phyloP scores from a whole-genome alignment of 2,329 filamentous ascomycete genomes.

The Penicillium decumbens region DNA sequence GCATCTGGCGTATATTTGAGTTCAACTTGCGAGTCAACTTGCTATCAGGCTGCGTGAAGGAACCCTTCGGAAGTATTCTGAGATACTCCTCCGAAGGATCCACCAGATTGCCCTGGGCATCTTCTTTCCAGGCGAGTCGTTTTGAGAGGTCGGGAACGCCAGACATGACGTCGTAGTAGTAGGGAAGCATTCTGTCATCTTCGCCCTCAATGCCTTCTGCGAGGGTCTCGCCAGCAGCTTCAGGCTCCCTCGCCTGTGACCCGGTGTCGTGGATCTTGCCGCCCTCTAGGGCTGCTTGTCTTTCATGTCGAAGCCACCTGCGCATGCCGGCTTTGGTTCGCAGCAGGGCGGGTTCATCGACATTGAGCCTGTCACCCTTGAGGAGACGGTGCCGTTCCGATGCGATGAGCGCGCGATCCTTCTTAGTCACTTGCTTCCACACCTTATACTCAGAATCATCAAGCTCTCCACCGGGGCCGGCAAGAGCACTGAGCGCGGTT shows the following conservation, averaged over 20 bases:
- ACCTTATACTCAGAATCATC: constrained; percentile 91
- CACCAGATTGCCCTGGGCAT: constrained; percentile 81
- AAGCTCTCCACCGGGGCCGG: constrained; percentile 70
- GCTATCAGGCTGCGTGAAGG: constrained; percentile 71
- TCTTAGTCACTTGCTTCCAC: constrained; percentile 99
- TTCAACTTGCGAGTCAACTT: constrained; percentile 75
- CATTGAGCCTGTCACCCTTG: constrained; percentile 74
- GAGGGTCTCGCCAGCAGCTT: constrained; percentile 65
- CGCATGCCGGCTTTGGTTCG: constrained; percentile 85
- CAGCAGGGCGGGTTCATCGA: constrained; percentile 80
- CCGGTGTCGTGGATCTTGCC: constrained; percentile 44
- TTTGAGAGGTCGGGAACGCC: constrained; percentile 78
- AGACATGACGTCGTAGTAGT: constrained; percentile 88
- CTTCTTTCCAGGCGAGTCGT: constrained; percentile 80
- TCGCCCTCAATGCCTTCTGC: constrained; percentile 94
- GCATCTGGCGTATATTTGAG: constrained; percentile 87
- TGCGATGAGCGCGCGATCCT: constrained; percentile 79
- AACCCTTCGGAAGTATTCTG: constrained; percentile 66
- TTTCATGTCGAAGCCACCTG: constrained; percentile 74
- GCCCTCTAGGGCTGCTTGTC: constrained; percentile 58
- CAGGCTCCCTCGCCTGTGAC: constrained; percentile 46
- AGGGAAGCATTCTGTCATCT: constrained; percentile 76
- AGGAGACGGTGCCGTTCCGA: constrained; percentile 85
- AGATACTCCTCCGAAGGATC: constrained; percentile 84
- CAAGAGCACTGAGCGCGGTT: constrained; percentile 62